Conservation (phyloP, 306 rosid species). For the Carpinus viminea region DNA sequence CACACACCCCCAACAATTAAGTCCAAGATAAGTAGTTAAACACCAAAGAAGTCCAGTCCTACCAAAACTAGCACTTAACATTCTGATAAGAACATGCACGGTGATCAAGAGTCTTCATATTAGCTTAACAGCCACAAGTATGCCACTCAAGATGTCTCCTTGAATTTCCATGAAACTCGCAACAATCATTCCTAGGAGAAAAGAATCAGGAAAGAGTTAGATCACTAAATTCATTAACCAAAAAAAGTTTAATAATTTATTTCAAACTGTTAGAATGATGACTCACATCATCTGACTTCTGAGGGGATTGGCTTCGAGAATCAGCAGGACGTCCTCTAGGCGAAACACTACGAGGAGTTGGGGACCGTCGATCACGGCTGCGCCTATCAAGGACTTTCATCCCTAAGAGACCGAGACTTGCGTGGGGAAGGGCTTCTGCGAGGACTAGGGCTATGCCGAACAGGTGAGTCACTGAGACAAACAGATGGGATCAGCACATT, state of each 20-base stretch:
- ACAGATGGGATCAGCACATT: background rate
- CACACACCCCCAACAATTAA: slow-evolving; percentile 20
- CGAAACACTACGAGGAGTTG: slow-evolving; percentile 59
- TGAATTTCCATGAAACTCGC: slow-evolving; percentile 12
- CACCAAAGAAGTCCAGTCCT: slow-evolving; percentile 52
- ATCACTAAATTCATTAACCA: background rate
- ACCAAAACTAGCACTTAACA: slow-evolving; percentile 58
- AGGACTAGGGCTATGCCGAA: slow-evolving; percentile 56
- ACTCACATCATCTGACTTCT: slow-evolving; percentile 70
- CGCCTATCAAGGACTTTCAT: slow-evolving; percentile 52
- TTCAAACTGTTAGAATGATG: background rate
- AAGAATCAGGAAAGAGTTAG: background rate
- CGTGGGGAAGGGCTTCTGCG: slow-evolving; percentile 51
- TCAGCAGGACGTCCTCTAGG: slow-evolving; percentile 49
- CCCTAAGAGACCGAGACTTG: slow-evolving; percentile 54
- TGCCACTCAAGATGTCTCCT: slow-evolving; percentile 26
- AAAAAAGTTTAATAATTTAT: background rate
- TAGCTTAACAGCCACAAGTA: slow-evolving; percentile 42
- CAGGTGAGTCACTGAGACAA: slow-evolving; percentile 62
- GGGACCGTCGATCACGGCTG: slow-evolving; percentile 51
- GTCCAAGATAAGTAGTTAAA: slow-evolving; percentile 44
- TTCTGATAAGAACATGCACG: slow-evolving; percentile 48
- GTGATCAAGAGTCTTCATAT: slow-evolving; percentile 37
- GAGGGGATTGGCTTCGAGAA: slow-evolving; percentile 62
- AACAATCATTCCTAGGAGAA: slow-evolving; percentile 47